Conservation (phyloP, 2,329 filamentous ascomycete genomes). For the Fusarium praegraminearum region DNA sequence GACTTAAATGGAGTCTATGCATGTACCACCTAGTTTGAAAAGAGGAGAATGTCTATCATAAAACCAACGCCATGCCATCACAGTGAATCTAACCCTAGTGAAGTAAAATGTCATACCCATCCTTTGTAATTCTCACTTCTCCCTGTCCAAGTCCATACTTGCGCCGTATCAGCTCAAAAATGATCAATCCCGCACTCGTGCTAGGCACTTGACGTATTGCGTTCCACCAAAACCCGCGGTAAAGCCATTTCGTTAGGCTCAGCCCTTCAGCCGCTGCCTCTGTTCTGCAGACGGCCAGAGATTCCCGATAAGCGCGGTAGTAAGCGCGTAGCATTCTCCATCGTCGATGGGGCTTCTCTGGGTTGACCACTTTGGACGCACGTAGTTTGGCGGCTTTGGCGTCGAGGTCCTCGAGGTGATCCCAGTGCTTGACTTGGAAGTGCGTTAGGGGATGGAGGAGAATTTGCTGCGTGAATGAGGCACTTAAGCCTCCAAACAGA, state of each 20-base stretch:
- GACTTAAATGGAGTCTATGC: background rate
- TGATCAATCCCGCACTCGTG: constrained; percentile 80
- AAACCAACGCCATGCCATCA: constrained; percentile 35
- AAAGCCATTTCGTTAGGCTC: constrained; percentile 73
- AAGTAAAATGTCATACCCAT: constrained; percentile 78
- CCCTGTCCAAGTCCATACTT: constrained; percentile 76
- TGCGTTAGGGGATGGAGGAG: constrained; percentile 78
- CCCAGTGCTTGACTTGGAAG: constrained; percentile 79
- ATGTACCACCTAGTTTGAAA: constrained; percentile 2
- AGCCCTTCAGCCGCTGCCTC: constrained; percentile 68
- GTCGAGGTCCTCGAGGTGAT: constrained; percentile 78
- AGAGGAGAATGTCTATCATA: constrained; percentile 38
- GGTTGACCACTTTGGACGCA: constrained; percentile 49
- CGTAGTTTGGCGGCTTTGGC: constrained; percentile 64
- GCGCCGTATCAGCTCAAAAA: constrained; percentile 80
- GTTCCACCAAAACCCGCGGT: constrained; percentile 77
- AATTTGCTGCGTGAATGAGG: constrained; percentile 75
- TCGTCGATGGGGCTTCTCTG: constrained; percentile 51
- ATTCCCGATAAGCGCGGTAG: constrained; percentile 77
- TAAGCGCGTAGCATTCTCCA: constrained; percentile 73
- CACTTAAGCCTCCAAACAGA: constrained; percentile 74
- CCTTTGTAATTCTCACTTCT: constrained; percentile 72
- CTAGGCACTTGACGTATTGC: constrained; percentile 81
- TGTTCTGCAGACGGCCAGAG: constrained; percentile 69
- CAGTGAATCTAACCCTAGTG: constrained; percentile 34